Conservation (phyloP, 2,329 filamentous ascomycete genomes). For the Xylariaceae sp. region DNA sequence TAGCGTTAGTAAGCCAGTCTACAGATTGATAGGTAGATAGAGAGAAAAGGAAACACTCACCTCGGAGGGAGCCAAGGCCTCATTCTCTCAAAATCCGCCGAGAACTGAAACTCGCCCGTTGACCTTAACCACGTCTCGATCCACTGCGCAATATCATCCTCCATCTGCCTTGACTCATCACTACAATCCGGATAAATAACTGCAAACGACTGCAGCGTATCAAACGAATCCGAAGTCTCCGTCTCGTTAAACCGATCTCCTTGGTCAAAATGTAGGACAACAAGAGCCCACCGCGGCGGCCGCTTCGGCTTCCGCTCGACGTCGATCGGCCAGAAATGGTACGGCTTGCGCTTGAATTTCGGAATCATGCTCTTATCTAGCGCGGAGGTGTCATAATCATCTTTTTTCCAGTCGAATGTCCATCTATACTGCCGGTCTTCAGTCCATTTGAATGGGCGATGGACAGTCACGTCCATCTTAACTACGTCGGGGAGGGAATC, state of each 20-base stretch:
- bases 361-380: not conserved
- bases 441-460: not conserved
- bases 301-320: not conserved
- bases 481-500: constrained; percentile 14
- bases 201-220: constrained; percentile 4
- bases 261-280: constrained; percentile 11
- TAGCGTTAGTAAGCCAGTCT: too few relatives aligned
- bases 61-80: too few relatives aligned
- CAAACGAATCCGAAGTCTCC: not conserved
- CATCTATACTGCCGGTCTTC: not conserved
- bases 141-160: too few relatives aligned
- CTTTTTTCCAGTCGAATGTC: not conserved
- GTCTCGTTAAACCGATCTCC: not conserved
- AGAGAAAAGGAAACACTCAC: too few relatives aligned
- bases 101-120: too few relatives aligned
- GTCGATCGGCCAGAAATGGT: constrained; percentile 21
- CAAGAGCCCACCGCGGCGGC: constrained; percentile 9
- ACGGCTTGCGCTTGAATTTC: constrained; percentile 4
- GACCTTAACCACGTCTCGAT: too few relatives aligned
- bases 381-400: too few relatives aligned
- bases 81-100: too few relatives aligned
- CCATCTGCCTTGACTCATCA: too few relatives aligned
- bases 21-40: too few relatives aligned
- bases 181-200: constrained; percentile 16
- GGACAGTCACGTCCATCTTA: constrained; percentile 9